A percentile compares a stretch with the other conserved stretches of the same genome.
Evolutionary conservation across 2,329 filamentous ascomycete genomes (phyloP).

Genomic region (Neonectria sp.): DNA sequence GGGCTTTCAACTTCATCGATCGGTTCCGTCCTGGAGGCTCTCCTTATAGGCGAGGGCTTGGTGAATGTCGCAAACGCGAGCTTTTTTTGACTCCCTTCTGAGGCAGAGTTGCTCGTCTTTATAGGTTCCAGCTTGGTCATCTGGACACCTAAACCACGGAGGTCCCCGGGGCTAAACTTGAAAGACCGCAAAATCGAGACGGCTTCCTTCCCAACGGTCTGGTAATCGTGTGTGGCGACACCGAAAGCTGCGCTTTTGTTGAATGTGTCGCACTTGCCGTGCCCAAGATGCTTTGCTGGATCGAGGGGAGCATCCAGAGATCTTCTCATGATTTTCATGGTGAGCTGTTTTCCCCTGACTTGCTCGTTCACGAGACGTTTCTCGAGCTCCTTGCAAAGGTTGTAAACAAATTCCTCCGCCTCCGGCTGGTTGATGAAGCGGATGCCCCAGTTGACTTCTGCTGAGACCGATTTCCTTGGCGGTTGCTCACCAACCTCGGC

Average conservation of each 20-base stretch:
- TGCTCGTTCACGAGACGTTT: constrained; percentile 85
- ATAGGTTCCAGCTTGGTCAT: constrained; percentile 92
- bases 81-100: constrained; percentile 83
- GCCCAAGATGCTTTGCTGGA: constrained; percentile 92
- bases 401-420: constrained; percentile 91
- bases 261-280: constrained; percentile 94
- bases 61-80: constrained; percentile 78
- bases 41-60: constrained; percentile 57
- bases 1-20: constrained; percentile 66
- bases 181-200: constrained; percentile 87
- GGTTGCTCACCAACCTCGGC: constrained; percentile 89
- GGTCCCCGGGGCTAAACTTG: constrained; percentile 88
- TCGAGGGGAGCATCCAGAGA: constrained; percentile 90
- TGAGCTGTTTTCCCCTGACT: constrained; percentile 90
- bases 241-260: constrained; percentile 90
- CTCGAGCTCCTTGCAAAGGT: constrained; percentile 87
- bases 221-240: constrained; percentile 83
- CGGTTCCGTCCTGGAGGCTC: constrained; percentile 59
- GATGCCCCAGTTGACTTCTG: constrained; percentile 98
- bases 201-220: constrained; percentile 83
- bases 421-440: constrained; percentile 93
- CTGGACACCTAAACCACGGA: constrained; percentile 93
- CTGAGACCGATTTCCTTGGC: constrained; percentile 93
- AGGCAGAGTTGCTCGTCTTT: constrained; percentile 69
- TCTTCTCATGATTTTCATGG: constrained; percentile 94